Conservation (phyloP, 192 early-diverging fungal species). For the Coemansia sp. region DNA sequence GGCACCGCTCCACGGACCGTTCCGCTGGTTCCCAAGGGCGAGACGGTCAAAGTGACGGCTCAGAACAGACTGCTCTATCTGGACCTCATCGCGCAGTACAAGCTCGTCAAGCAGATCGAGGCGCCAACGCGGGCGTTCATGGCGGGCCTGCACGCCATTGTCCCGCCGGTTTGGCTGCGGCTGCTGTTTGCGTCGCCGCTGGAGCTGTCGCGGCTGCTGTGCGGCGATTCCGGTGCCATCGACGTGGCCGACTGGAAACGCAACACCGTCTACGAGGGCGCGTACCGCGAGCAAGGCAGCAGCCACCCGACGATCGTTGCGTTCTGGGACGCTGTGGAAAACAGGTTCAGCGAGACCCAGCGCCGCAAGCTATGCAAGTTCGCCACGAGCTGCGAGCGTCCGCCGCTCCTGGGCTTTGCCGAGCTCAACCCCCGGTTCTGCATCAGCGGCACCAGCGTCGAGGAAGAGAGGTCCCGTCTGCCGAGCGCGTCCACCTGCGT, state of each 20-base stretch:
- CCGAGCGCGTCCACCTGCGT: slow-evolving; percentile 84
- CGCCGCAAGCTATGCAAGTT: slow-evolving; percentile 73
- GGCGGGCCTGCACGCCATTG: slow-evolving; percentile 76
- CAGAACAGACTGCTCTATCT: slow-evolving; percentile 88
- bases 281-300: slow-evolving; percentile 51
- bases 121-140: slow-evolving; percentile 83
- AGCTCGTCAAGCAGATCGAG: slow-evolving; percentile 80
- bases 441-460: slow-evolving; percentile 28
- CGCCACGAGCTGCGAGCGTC: slow-evolving; percentile 87
- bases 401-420: slow-evolving; percentile 87
- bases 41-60: slow-evolving; percentile 76
- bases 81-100: slow-evolving; percentile 83
- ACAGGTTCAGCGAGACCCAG: slow-evolving; percentile 54
- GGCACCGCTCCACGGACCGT: slow-evolving; percentile 43
- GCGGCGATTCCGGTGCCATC: slow-evolving; percentile 75
- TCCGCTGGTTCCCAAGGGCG: slow-evolving; percentile 79
- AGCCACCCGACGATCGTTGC: slow-evolving; percentile 73
- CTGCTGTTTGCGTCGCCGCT: slow-evolving; percentile 85
- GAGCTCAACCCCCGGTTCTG: slow-evolving; percentile 55
- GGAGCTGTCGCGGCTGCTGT: slow-evolving; percentile 89
- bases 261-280: slow-evolving; percentile 77
- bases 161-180: slow-evolving; percentile 83
- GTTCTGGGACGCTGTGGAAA: slow-evolving; percentile 69
- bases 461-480: slow-evolving; percentile 54
- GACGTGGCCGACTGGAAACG: slow-evolving; percentile 73